phyloP scores from a whole-genome alignment of 495 filamentous ascomycete species.

The Penicillium angulare region DNA sequence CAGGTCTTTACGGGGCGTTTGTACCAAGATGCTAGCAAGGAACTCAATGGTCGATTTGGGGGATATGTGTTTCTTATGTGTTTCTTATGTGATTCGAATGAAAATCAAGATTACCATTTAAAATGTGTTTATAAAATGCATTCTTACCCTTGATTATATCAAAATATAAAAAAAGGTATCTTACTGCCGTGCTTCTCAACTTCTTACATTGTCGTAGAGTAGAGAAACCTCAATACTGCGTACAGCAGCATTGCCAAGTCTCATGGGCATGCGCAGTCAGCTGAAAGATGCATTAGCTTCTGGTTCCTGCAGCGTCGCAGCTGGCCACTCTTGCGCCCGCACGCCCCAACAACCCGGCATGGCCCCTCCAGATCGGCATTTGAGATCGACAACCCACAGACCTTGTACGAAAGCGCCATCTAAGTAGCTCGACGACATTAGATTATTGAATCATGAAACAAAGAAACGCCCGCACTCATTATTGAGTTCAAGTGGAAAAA shows the following conservation, averaged over 20 bases:
- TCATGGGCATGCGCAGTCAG: constrained; percentile 15
- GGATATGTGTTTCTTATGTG: not conserved
- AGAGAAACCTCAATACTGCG: too few species aligned
- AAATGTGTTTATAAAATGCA: not conserved
- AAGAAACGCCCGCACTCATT: not conserved
- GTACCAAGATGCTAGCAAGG: constrained; percentile 14
- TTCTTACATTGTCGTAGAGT: too few species aligned
- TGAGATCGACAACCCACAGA: constrained; percentile 20
- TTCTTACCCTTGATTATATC: too few species aligned
- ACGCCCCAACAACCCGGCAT: not conserved
- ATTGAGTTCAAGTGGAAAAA: not conserved
- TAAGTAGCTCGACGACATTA: not conserved
- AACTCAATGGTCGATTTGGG: constrained; percentile 10
- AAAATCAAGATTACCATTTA: not conserved
- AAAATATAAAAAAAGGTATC: not conserved
- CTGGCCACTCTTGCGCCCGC: constrained; percentile 17
- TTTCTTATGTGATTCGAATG: not conserved
- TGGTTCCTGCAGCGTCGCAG: constrained; percentile 27
- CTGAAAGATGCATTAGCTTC: constrained; percentile 32
- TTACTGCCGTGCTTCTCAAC: too few species aligned
- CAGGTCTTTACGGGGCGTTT: constrained; percentile 23
- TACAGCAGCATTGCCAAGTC: too few species aligned
- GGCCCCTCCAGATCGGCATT: constrained; percentile 19
- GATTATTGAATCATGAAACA: not conserved
- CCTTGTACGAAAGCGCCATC: not conserved